These are phyloP conservation scores for Coemansia sp. DNA, from an alignment of 192 early-diverging fungal genomes.

Conservation along the genomic window DNA sequence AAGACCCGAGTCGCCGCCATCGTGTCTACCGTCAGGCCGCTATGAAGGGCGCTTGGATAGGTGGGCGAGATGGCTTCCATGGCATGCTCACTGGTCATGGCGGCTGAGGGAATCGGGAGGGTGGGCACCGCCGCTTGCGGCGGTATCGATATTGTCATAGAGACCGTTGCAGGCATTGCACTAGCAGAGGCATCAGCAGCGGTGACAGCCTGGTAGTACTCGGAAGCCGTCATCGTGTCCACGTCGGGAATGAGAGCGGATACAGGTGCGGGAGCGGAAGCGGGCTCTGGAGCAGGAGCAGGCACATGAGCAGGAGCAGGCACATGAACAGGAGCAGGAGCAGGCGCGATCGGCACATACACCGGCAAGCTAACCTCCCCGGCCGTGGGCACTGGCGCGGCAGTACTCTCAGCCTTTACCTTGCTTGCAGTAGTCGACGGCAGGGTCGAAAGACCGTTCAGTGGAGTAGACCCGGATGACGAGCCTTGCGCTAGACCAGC, in stretches of 20 bases:
- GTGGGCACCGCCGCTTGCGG: not conserved
- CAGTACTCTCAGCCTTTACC: not conserved
- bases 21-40: not conserved
- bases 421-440: not conserved
- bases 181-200: not conserved
- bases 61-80: not conserved
- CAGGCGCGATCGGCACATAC: slow-evolving; percentile 8
- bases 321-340: slow-evolving; percentile 7
- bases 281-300: not conserved
- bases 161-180: not conserved
- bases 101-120: slow-evolving; percentile 1
- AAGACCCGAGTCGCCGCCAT: not conserved
- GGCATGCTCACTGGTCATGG: not conserved
- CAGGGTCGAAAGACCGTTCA: not conserved
- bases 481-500: not conserved
- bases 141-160: slow-evolving; percentile 1
- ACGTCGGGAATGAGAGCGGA: not conserved
- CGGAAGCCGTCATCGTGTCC: not conserved
- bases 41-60: not conserved
- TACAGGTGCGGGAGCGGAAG: not conserved
- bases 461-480: slow-evolving; percentile 6
- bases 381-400: not conserved
- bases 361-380: not conserved
- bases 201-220: not conserved
- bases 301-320: slow-evolving; percentile 5